Base-by-base conservation (phyloP, 768 basidiomycete species). In the Amanita subjunquillea region DNA sequence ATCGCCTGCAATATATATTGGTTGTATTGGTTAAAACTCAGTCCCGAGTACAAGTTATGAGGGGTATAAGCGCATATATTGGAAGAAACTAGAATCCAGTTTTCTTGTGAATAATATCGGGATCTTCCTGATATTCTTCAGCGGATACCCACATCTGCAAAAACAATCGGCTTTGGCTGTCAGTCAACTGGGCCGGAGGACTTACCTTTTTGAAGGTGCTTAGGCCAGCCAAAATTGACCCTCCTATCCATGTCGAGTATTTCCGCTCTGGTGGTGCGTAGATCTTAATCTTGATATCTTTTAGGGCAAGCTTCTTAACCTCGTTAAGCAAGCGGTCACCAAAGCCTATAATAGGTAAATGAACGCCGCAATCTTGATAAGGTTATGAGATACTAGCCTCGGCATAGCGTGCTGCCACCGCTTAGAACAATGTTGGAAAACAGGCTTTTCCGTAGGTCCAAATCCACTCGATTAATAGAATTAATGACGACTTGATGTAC, bases 181-280 rank as follows among this genome's bases (percentile, higher is more conserved):
- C 10, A 20, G 27, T 27, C 23, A n/a, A n/a, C 12, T 20, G 6
- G 23, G n/a, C 23, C 5, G 25, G 50, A 58, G 55, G 42, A 50
- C 58, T 51, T 53, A 87, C 93, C 85, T 96, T 96, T 72, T 95
- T 97, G 78, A 99, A 99, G 34, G 96, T 96, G 59, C 82, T 93
- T 56, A 99, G 67, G 37, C 94, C 94, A 47, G 95, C 95, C 49
- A 99, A 70, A 64, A 99, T 99, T 53, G 91, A 94, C 4, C 96
- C 96, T 50, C 96, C 95, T 61, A 93, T 93, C 91, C 91, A 94
- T 43, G 91, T 92, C 32, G 90, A 91, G 69, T 95, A 95, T 68
- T 98, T 99, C 59, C 96, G 84, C 69, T 99, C 96, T n/a, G 96
- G 96, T 17, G 96, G 96, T 25, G 96, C 96, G 60, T 91, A 95